Conservation (phyloP, 805 yeast genomes). For the Metschnikowia borealis region DNA sequence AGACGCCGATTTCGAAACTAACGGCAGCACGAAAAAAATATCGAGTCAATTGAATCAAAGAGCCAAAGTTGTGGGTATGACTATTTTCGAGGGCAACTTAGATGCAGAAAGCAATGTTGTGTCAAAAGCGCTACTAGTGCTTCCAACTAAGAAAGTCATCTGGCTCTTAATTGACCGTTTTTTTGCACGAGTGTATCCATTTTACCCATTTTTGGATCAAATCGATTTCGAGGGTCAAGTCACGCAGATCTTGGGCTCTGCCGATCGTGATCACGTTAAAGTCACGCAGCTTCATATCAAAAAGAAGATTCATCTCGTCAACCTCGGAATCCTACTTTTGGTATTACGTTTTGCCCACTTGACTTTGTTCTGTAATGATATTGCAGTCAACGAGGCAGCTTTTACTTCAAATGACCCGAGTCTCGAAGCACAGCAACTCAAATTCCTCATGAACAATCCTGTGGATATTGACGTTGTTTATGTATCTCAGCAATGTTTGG, state of each 20-base stretch:
- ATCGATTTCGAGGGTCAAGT: constrained; percentile 19
- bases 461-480: constrained; percentile 19
- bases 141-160: constrained; percentile 23
- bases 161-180: constrained; percentile 26
- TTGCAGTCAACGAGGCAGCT: constrained; percentile 24
- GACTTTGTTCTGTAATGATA: constrained; percentile 34
- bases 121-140: constrained; percentile 16
- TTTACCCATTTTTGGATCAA: constrained; percentile 51
- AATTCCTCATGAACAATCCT: constrained; percentile 21
- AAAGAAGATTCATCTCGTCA: constrained; percentile 31
- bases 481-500: constrained; percentile 21
- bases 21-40: constrained; percentile 5
- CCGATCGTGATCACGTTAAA: constrained; percentile 11
- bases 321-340: constrained; percentile 30
- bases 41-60: constrained; percentile 11
- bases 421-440: constrained; percentile 9
- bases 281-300: constrained; percentile 25
- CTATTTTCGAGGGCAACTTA: constrained; percentile 18
- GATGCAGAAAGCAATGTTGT: constrained; percentile 19
- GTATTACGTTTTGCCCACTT: constrained; percentile 34
- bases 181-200: constrained; percentile 52
- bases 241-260: constrained; percentile 18
- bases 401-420: constrained; percentile 11
- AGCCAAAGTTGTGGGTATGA: constrained; percentile 19
- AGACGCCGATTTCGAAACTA: constrained; percentile 7